Evolutionary conservation across 257 asterid species (phyloP).

Genomic region (Buddleja alternifolia): DNA sequence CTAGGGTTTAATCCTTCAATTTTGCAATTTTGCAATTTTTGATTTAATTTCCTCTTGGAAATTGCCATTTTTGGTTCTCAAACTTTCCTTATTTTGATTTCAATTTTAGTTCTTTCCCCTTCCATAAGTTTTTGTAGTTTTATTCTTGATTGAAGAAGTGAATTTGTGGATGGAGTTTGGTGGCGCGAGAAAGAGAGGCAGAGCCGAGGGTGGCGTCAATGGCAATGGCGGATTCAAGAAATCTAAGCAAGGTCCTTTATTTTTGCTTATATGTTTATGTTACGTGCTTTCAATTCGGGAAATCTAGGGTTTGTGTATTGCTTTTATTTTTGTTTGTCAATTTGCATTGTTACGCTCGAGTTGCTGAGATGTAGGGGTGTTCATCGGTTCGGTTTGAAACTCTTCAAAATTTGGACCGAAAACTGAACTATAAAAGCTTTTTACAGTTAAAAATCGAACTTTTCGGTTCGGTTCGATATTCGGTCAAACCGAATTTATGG

Average conservation of each 20-base stretch:
- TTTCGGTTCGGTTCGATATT: too few species aligned
- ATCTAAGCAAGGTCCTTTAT: conserved; percentile 55
- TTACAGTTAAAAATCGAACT: too few species aligned
- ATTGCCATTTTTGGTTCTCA: neutral
- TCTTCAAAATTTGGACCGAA: too few species aligned
- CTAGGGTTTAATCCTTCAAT: conserved; percentile 30
- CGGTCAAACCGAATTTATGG: too few species aligned
- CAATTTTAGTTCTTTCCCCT: neutral
- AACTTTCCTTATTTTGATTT: neutral
- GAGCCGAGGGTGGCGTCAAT: conserved; percentile 52
- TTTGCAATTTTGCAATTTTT: neutral
- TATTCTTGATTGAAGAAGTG: neutral
- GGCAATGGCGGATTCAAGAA: conserved; percentile 69
- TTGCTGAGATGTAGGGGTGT: too few species aligned
- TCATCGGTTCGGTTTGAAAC: too few species aligned
- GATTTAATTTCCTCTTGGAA: neutral
- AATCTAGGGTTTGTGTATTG: conserved; percentile 29
- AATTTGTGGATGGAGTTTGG: conserved; percentile 55
- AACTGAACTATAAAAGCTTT: too few species aligned
- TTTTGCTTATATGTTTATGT: neutral
- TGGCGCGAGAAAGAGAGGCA: conserved; percentile 59
- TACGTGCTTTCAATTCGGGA: neutral
- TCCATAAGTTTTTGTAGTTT: neutral
- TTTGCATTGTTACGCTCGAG: neutral
- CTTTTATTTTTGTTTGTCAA: neutral